Base-by-base conservation (phyloP, 495 filamentous ascomycete genomes). In the Penicillium lividum region DNA sequence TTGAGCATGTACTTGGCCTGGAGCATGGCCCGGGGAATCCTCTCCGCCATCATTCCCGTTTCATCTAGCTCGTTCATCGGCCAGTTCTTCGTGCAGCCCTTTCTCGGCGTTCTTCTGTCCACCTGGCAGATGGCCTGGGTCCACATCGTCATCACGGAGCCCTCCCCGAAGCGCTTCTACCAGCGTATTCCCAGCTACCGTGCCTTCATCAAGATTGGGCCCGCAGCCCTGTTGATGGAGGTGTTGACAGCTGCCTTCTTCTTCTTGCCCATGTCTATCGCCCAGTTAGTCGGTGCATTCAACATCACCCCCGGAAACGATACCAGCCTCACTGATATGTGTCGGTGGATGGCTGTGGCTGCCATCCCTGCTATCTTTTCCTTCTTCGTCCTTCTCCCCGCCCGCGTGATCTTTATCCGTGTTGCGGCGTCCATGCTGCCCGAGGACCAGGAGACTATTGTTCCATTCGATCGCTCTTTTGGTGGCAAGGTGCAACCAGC, bases 401-500 rank as follows among this genome's bases (percentile, higher is more conserved):
- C 83, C 11, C 72, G 70, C 7, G 86, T 88, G 13, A 82, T 83
- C 30, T 80, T 88, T 40, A 76, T 84, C 58, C 87, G 89, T 54
- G 82, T 91, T 25, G 86, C 91, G 46, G 88, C 89, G 15, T 87
- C 86, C 4, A 80, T 89, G 68, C 82, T 92, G 0, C 78, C 86
- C 0, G 86, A 90, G 55, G 78, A 83, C 28, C 74, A 89, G 47
- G 85, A 91, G 69, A 80, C 84, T 4, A 89, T 92, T 57, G 85
- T 92, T 46, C 84, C 86, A n/a, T 90, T 91, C 53, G 89, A 92
- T 73, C 83, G 86, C 49, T 83, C 78, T 47, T 90, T 90, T 58
- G 84, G 79, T 40, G 79, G 83, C 13, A 84, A 82, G 63, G 78
- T 84, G 18, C 67, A 72, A 29, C 82, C 86, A 22, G 82, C 80